These are phyloP conservation scores for Silene latifolia DNA, from an alignment of 148 eudicot genomes.

Conservation along the genomic window DNA sequence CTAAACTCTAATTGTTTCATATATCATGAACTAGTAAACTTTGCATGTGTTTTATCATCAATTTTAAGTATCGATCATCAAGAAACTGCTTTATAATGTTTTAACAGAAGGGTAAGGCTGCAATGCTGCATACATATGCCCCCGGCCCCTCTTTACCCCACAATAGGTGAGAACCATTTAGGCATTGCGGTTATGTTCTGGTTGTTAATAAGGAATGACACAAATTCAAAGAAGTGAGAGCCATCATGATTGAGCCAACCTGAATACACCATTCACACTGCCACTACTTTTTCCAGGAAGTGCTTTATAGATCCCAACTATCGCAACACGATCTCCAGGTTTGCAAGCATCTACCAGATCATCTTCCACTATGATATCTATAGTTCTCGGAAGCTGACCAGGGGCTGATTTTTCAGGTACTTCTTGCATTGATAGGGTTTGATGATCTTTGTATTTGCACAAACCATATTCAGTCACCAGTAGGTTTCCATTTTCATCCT, in stretches of 20 bases:
- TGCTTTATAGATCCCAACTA: slow-evolving; percentile 95
- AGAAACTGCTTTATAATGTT: no score
- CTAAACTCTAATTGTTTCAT: no score
- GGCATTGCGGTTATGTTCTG: no score
- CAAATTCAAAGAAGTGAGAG: no score
- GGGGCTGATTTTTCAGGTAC: slow-evolving; percentile 98
- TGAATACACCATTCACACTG: slow-evolving; percentile 95
- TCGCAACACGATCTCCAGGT: slow-evolving; percentile 97
- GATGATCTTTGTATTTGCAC: slow-evolving; percentile 98
- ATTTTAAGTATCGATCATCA: no score
- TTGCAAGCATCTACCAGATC: slow-evolving; percentile 97
- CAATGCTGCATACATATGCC: no score
- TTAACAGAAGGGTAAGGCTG: neutral
- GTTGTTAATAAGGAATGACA: no score
- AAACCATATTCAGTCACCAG: slow-evolving; percentile 93
- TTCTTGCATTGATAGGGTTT: slow-evolving; percentile 96
- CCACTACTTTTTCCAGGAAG: slow-evolving; percentile 96
- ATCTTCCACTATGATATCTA: slow-evolving; percentile 91
- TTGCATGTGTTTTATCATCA: no score
- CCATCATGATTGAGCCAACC: slow-evolving; percentile 33
- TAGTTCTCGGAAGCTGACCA: slow-evolving; percentile 96
- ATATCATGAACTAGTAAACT: no score
- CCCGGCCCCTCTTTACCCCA: no score
- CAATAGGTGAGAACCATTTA: no score
- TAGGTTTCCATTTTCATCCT: slow-evolving; percentile 95